Evolutionary conservation across 2,329 filamentous ascomycete species (phyloP).

Genomic region (Alternaria arbusti): DNA sequence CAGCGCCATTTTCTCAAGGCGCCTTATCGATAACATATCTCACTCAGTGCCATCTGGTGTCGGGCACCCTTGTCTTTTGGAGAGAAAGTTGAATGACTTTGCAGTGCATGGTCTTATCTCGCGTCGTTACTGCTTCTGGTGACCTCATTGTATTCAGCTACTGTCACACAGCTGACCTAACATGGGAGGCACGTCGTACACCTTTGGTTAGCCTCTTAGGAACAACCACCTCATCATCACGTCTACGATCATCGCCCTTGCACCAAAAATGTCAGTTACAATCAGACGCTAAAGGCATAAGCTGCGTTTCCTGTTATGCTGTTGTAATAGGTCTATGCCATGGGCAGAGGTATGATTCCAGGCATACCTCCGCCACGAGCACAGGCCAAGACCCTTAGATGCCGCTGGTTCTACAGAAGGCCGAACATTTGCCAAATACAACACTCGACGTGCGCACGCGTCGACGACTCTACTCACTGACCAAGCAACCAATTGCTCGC

Average conservation of each 20-base stretch:
- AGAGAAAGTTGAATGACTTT: background rate
- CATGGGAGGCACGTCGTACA: background rate
- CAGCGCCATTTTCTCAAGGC: background rate
- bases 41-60: background rate
- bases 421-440: background rate
- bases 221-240: background rate
- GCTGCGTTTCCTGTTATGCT: background rate
- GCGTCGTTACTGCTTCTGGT: background rate
- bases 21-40: constrained; percentile 6
- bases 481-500: background rate
- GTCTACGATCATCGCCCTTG: background rate
- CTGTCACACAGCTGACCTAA: background rate
- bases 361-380: background rate
- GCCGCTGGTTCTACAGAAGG: background rate
- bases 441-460: background rate
- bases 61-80: background rate
- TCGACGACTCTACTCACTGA: background rate
- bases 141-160: background rate
- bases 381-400: constrained; percentile 6
- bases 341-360: background rate
- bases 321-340: background rate
- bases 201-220: background rate
- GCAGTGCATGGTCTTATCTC: background rate
- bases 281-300: background rate
- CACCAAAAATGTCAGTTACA: background rate